phyloP scores from a whole-genome alignment of 805 yeast species.

The Yamadazyma akitaensis region DNA sequence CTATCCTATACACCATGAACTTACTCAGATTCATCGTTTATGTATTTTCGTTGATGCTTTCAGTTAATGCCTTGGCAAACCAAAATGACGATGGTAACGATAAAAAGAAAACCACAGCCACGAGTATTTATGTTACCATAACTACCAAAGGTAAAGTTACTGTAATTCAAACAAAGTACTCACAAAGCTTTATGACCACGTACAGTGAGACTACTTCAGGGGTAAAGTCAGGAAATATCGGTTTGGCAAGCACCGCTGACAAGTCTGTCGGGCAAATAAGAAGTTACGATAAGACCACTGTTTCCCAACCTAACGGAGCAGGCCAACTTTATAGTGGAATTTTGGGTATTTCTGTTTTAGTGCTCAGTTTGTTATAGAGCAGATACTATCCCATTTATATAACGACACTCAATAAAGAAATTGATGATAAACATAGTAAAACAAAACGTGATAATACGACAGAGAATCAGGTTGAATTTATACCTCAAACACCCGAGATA shows the following conservation, averaged over 20 bases:
- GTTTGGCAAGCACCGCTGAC: slow-evolving; percentile 24
- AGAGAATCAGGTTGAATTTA: too few species aligned
- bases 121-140: slow-evolving; percentile 34
- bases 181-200: slow-evolving; percentile 26
- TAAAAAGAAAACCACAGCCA: slow-evolving; percentile 13
- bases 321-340: slow-evolving; percentile 27
- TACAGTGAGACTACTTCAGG: slow-evolving; percentile 17
- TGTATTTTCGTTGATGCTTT: slow-evolving; percentile 7
- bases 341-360: slow-evolving; percentile 4
- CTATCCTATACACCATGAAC: slow-evolving; percentile 2
- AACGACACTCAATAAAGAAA: neutral
- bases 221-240: slow-evolving; percentile 27
- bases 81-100: slow-evolving; percentile 14
- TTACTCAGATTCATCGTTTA: neutral
- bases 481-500: too few species aligned
- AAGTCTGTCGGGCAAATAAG: slow-evolving; percentile 27
- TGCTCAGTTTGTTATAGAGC: slow-evolving; percentile 2
- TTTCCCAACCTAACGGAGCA: slow-evolving; percentile 21
- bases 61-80: slow-evolving; percentile 16
- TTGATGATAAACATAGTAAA: neutral
- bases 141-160: slow-evolving; percentile 29
- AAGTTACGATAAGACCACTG: slow-evolving; percentile 26
- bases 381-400: neutral
- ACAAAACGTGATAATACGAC: neutral
- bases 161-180: slow-evolving; percentile 21